A percentile compares a stretch with the other conserved stretches of the same genome.
Conservation (phyloP, 139 green algal genomes). For the Dunaliella primolecta region DNA sequence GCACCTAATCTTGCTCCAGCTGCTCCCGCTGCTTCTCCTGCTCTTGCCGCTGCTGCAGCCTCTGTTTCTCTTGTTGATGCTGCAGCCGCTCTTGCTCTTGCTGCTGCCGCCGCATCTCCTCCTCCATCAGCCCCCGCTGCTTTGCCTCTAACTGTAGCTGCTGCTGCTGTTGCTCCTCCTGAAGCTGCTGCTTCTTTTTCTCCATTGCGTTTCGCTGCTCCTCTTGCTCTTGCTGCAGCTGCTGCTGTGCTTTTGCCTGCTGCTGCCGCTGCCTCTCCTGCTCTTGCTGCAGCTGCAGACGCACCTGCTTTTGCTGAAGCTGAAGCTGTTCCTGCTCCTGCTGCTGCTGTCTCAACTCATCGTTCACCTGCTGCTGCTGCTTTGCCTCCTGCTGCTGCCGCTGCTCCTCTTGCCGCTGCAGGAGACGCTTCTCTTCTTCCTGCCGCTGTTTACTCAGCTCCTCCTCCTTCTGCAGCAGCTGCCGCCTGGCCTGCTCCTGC, state of each 20-base stretch:
- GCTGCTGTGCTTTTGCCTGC: conserved; percentile 1
- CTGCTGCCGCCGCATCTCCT: background rate
- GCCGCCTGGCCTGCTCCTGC: too few species aligned
- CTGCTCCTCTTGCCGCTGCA: too few species aligned
- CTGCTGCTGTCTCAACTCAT: too few species aligned
- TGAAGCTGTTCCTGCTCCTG: too few species aligned
- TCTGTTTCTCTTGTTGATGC: background rate
- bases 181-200: background rate
- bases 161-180: background rate
- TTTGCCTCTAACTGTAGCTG: background rate
- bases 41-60: background rate
- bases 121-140: background rate
- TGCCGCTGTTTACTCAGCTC: too few species aligned
- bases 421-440: too few species aligned
- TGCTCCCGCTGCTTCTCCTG: background rate
- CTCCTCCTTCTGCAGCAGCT: too few species aligned
- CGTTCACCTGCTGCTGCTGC: too few species aligned
- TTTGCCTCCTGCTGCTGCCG: too few species aligned
- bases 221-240: background rate
- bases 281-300: too few species aligned
- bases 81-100: background rate
- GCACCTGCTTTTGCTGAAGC: too few species aligned
- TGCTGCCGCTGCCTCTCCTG: too few species aligned
- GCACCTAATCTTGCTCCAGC: background rate
- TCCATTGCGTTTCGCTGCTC: background rate